Base-by-base conservation (phyloP, 805 yeast genomes). In the Candida anglica region DNA sequence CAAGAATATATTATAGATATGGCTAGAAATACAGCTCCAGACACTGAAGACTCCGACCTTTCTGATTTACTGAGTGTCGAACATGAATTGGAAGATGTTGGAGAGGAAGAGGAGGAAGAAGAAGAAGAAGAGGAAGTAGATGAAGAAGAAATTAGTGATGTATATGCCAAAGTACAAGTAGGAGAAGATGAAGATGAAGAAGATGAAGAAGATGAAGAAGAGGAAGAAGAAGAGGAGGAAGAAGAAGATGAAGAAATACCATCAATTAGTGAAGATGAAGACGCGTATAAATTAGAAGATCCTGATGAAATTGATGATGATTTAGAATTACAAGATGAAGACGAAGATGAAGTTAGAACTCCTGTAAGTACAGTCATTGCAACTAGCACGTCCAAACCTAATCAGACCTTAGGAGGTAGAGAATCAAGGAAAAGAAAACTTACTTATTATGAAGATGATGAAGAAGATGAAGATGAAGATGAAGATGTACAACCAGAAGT, bases 221-320 rank as follows among this genome's bases (percentile, higher is more conserved):
- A 32, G 15, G 50, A 36, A 18, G 42, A 33, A 15, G 47, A 41
- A 13, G 48, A 48, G 22, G 46, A 27, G 27, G 53, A 44, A 5
- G 52, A 42, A 17, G 49, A 44, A 5, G 49, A 47, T 17, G 44
- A 38, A 17, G 37, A 45, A 32, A 46, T 42, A 17, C 47, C 48
- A 11, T 39, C 43, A n/a, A 33, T 47, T 11, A 48, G 55, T 32
- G 60, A 54, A 11, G 61, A 57, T 15, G 66, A 57, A 35, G 63
- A 56, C 18, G 44, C 43, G 27, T 56, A 54, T 31, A 46, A 51
- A 33, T 42, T 56, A 7, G 65, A 59, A 35, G 68, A 60, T 33
- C 57, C 57, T 2, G 66, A 62, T 38, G 65, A 59, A 17, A 52
- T 58, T 20, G 66, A 61, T 32, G 66, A 61, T 20, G 64, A 60